Evolutionary conservation across 345 rosid species (phyloP).

Genomic region (Gossypium stocksii): DNA sequence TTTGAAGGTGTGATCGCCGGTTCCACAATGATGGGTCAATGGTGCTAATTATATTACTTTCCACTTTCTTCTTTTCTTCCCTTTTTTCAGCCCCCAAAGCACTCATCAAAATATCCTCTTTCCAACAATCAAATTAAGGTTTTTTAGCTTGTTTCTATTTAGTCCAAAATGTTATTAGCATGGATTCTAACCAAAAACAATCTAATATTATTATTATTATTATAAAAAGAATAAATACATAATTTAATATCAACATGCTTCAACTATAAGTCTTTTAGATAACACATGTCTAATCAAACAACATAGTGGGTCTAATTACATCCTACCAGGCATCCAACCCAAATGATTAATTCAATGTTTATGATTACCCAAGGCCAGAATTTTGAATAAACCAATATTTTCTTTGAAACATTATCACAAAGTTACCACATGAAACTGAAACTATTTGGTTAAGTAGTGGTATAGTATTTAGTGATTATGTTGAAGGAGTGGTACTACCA

Average conservation of each 20-base stretch:
- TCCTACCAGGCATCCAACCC: conserved; percentile 15
- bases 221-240: too few species aligned
- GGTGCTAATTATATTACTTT: neutral
- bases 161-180: too few species aligned
- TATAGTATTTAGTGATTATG: conserved; percentile 15
- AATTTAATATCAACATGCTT: neutral
- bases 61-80: neutral
- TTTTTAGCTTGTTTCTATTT: too few species aligned
- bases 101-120: neutral
- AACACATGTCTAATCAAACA: conserved; percentile 16
- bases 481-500: conserved; percentile 14
- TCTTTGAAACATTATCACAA: too few species aligned
- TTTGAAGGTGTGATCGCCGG: neutral
- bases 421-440: neutral
- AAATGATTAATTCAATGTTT: neutral
- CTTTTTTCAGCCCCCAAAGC: neutral
- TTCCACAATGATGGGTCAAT: neutral
- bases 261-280: neutral
- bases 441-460: neutral
- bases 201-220: too few species aligned
- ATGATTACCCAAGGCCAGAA: too few species aligned
- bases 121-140: neutral
- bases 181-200: neutral
- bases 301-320: conserved; percentile 13
- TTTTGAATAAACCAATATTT: too few species aligned